Base-by-base conservation (phyloP, 129 eudicot genomes). In the Gnaphalium uliginosum region DNA sequence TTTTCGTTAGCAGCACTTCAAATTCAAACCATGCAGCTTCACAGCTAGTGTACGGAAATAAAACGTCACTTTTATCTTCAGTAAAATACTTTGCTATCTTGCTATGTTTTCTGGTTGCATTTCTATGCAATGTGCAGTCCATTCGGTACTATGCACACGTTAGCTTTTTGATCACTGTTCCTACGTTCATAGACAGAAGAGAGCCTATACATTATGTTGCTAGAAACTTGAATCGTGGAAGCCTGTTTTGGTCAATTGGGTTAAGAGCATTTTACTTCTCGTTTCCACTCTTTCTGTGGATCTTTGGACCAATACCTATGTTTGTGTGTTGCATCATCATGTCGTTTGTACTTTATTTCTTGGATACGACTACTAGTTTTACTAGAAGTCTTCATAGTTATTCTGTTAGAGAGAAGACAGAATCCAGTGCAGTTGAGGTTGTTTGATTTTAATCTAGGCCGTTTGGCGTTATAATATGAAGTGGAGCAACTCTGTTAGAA, bases 161-260 rank as follows among this genome's bases (percentile, higher is more conserved):
- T 37, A 88, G 96, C 84, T 87, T 93, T 81, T 81, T 93, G 74
- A 82, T 78, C 15, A 89, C 91, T 11, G 84, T 90, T 54, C 98
- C 96, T 9, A 75, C 86, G 0, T 87, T 75, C 13, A 51, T 63
- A 50, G 85, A 73, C 75, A 79, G 72, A 59, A 76, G 43, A 25
- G 90, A 88, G 50, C 77, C 85, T 22, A 86, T 84, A 1, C 83
- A 86, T 24, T 90, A 89, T 73, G 98, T 90, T 32, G 89, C 89
- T 14, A 82, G 81, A 50, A 84, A 75, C 67, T 51, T 93, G 79
- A 90, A 89, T 72, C 83, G 90, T 14, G 96, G 92, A n/a, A 82
- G 98, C 86, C 35, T 81, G 77, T 93, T 93, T 58, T 93, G 98
- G 98, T 93, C 98, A 5, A 78, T 93, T n/a, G 96, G 98, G 2